A percentile compares a stretch with the other conserved stretches of the same genome.
These are phyloP conservation scores for Ogataea neopini DNA, from an alignment of 805 yeast species.

Conservation along the genomic window DNA sequence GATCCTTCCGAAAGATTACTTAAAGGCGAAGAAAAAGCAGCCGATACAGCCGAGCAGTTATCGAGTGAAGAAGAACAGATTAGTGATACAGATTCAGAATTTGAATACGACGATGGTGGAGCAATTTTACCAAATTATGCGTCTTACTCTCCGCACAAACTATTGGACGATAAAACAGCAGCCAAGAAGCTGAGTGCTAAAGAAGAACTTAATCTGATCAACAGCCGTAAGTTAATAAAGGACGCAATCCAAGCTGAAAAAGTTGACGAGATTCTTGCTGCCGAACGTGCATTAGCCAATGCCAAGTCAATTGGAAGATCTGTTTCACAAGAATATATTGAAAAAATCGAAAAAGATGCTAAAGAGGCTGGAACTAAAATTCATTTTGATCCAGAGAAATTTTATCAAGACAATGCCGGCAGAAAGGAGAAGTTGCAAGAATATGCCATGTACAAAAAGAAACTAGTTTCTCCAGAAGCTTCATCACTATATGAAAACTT, in stretches of 20 bases:
- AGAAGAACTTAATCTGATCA: constrained; percentile 24
- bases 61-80: constrained; percentile 60
- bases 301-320: constrained; percentile 45
- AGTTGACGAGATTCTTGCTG: constrained; percentile 57
- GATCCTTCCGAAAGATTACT: constrained; percentile 70
- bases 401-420: constrained; percentile 49
- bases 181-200: constrained; percentile 19
- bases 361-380: constrained; percentile 44
- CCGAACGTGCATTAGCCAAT: constrained; percentile 59
- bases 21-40: constrained; percentile 20
- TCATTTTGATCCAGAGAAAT: constrained; percentile 43
- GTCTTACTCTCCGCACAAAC: constrained; percentile 23
- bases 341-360: constrained; percentile 33
- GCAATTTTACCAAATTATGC: constrained; percentile 59
- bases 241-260: constrained; percentile 51
- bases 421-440: constrained; percentile 55
- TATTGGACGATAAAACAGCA: constrained; percentile 9
- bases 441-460: constrained; percentile 57
- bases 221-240: constrained; percentile 36
- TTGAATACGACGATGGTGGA: constrained; percentile 62
- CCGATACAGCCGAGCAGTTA: constrained; percentile 8
- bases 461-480: constrained; percentile 59
- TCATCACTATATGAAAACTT: constrained; percentile 31
- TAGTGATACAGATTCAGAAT: constrained; percentile 59
- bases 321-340: constrained; percentile 34